A percentile compares a stretch with the other conserved stretches of the same genome.
These are phyloP conservation scores for Dichomitus squalens DNA, from an alignment of 1,284 basidiomycete species.

Conservation along the genomic window DNA sequence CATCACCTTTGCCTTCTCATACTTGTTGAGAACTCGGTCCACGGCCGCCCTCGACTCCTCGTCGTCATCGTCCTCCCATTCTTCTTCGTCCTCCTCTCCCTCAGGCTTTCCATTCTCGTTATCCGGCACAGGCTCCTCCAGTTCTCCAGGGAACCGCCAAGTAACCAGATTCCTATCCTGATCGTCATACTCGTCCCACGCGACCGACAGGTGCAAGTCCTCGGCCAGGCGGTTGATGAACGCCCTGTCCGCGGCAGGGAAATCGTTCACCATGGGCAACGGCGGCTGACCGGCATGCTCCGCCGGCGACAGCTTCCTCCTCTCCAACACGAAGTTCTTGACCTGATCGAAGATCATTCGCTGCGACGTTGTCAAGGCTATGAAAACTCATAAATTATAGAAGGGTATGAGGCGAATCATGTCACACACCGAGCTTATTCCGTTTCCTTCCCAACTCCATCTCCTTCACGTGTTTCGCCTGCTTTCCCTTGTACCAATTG, in stretches of 20 bases:
- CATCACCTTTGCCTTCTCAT: constrained; percentile 80
- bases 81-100: constrained; percentile 33
- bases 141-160: constrained; percentile 57
- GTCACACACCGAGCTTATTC: constrained; percentile 50
- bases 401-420: neutral
- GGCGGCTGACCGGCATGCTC: constrained; percentile 41
- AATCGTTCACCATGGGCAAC: constrained; percentile 73
- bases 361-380: constrained; percentile 76
- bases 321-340: constrained; percentile 70
- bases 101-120: constrained; percentile 36
- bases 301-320: constrained; percentile 42
- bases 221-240: constrained; percentile 79
- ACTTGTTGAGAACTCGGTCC: constrained; percentile 85
- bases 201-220: constrained; percentile 73
- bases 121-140: constrained; percentile 42
- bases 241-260: constrained; percentile 75
- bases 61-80: constrained; percentile 52
- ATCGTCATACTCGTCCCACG: constrained; percentile 91
- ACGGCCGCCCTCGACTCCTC: constrained; percentile 64
- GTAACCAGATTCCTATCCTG: constrained; percentile 77
- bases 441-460: constrained; percentile 54
- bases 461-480: constrained; percentile 68
- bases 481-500: constrained; percentile 92
- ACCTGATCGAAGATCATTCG: constrained; percentile 77
- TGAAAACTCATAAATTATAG: neutral